These are phyloP conservation scores for Clavispora phyllophila DNA, from an alignment of 805 yeast genomes.

Conservation along the genomic window DNA sequence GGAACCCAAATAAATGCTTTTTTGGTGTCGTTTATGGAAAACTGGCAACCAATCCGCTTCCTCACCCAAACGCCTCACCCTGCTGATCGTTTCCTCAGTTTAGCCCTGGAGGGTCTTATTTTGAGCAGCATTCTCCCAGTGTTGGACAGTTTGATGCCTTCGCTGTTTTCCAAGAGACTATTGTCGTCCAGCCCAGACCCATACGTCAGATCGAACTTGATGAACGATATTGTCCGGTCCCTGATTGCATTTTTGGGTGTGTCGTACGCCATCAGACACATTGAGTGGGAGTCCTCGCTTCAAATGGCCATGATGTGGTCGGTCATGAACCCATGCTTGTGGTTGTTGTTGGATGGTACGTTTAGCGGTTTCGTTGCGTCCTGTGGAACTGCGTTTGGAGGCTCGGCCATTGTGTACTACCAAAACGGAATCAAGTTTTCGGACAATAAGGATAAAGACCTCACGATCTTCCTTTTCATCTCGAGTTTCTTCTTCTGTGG, in stretches of 20 bases:
- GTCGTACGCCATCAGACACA: constrained; percentile 61
- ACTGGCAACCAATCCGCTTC: constrained; percentile 16
- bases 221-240: constrained; percentile 37
- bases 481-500: constrained; percentile 66
- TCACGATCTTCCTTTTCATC: constrained; percentile 48
- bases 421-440: constrained; percentile 21
- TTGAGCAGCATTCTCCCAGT: constrained; percentile 53
- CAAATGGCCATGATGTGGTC: constrained; percentile 66
- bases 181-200: constrained; percentile 38
- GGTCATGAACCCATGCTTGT: constrained; percentile 56
- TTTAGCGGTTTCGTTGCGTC: constrained; percentile 45
- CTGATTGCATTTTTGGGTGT: constrained; percentile 65
- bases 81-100: constrained; percentile 19
- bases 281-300: constrained; percentile 62
- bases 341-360: constrained; percentile 63
- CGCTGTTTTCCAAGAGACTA: constrained; percentile 24
- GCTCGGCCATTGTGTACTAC: constrained; percentile 26
- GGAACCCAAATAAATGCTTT: constrained; percentile 40
- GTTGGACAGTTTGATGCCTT: constrained; percentile 31
- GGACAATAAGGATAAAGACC: constrained; percentile 20
- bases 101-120: constrained; percentile 49
- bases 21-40: constrained; percentile 21
- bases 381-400: constrained; percentile 24
- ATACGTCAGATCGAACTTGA: constrained; percentile 22
- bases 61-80: constrained; percentile 1